Conservation (phyloP, 306 rosid species). For the Acmispon strigosus region DNA sequence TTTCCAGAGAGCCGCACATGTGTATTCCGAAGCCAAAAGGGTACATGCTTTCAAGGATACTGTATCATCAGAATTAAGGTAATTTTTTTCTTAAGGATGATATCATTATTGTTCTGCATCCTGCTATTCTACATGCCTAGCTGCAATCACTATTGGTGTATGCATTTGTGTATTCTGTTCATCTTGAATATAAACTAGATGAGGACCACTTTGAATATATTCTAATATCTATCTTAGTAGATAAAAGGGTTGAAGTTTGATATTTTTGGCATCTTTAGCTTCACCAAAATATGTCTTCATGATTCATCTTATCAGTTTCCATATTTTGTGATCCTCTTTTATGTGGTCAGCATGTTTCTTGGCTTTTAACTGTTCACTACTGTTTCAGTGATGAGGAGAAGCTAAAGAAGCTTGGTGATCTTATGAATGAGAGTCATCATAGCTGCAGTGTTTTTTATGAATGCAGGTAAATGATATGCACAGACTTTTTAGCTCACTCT, state of each 20-base stretch:
- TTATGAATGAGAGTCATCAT: slow-evolving; percentile 72
- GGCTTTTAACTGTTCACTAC: not conserved
- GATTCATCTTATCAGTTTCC: not conserved
- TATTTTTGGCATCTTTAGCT: not conserved
- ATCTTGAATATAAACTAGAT: not conserved
- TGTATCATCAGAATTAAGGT: slow-evolving; percentile 56
- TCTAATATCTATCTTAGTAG: not conserved
- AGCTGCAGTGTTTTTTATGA: slow-evolving; percentile 79
- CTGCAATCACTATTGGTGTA: not conserved
- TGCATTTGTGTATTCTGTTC: not conserved
- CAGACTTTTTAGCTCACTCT: not conserved
- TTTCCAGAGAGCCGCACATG: slow-evolving; percentile 71
- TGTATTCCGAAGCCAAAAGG: slow-evolving; percentile 74
- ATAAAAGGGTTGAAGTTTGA: not conserved
- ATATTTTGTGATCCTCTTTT: not conserved
- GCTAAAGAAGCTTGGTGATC: slow-evolving; percentile 64
- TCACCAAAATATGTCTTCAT: not conserved
- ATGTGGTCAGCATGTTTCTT: not conserved
- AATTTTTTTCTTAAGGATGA: not conserved
- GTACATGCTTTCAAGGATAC: slow-evolving; percentile 63
- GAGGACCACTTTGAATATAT: not conserved
- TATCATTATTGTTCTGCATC: not conserved
- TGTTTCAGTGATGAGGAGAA: slow-evolving; percentile 58
- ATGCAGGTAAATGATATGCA: slow-evolving; percentile 49
- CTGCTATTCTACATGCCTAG: not conserved